These are phyloP conservation scores for Pyrrhoderma noxium DNA, from an alignment of 1,284 basidiomycete species.

Conservation along the genomic window DNA sequence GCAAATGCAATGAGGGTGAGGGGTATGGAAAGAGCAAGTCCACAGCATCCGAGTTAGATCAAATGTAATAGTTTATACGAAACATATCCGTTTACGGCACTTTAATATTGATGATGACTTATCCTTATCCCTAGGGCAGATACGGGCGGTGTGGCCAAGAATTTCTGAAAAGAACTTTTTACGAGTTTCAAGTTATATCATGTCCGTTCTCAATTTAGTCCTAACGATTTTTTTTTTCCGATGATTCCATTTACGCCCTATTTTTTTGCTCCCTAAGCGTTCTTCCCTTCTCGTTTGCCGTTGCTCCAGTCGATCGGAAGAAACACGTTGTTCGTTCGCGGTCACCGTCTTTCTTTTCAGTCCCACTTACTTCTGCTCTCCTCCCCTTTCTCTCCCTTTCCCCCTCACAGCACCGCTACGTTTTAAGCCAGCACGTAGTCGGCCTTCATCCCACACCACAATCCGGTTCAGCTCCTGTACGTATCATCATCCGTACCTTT, in stretches of 20 bases:
- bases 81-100: not conserved
- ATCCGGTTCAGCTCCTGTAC: too few species aligned
- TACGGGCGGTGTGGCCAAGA: conserved; percentile 10
- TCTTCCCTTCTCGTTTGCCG: conserved; percentile 17
- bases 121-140: conserved; percentile 6
- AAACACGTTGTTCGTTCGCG: conserved; percentile 19
- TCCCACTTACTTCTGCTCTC: conserved; percentile 19
- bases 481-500: too few species aligned
- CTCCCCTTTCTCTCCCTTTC: conserved; percentile 14
- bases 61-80: not conserved
- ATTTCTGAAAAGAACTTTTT: conserved; percentile 13
- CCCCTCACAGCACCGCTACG: not conserved
- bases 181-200: conserved; percentile 15
- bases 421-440: too few species aligned
- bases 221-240: conserved; percentile 4
- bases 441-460: too few species aligned
- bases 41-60: not conserved
- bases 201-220: conserved; percentile 13
- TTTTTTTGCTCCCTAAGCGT: conserved; percentile 14
- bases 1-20: too few species aligned
- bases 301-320: conserved; percentile 28
- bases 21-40: not conserved
- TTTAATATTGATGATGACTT: not conserved
- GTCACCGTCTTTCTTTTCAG: conserved; percentile 6
- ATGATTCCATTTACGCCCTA: conserved; percentile 15